Conservation (phyloP, 352 stramenopile genomes). For the Globisporangium polare region DNA sequence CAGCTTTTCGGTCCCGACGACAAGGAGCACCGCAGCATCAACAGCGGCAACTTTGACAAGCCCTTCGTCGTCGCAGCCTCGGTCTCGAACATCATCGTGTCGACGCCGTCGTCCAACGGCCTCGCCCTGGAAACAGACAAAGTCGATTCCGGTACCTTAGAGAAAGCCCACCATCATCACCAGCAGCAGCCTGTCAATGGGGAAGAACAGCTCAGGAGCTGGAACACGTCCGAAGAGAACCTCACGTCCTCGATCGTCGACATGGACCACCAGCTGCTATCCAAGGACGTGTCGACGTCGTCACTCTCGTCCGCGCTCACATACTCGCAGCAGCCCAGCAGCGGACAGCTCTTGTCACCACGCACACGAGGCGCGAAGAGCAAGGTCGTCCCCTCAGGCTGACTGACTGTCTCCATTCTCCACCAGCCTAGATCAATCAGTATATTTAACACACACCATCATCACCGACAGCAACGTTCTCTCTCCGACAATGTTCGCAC, state of each 20-base stretch:
- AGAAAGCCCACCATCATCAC: background rate
- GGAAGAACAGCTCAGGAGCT: constrained; percentile 13
- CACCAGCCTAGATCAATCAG: constrained; percentile 3
- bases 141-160: background rate
- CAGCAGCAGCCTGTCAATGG: background rate
- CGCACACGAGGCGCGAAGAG: constrained; percentile 20
- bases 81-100: constrained; percentile 20
- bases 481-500: background rate
- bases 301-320: constrained; percentile 15
- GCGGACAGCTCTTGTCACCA: constrained; percentile 14
- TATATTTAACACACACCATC: constrained; percentile 2
- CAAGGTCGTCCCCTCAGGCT: constrained; percentile 44
- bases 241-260: constrained; percentile 14
- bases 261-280: constrained; percentile 14
- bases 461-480: background rate
- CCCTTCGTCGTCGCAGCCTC: constrained; percentile 14
- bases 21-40: constrained; percentile 3
- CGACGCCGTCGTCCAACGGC: constrained; percentile 10
- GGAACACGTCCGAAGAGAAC: constrained; percentile 15
- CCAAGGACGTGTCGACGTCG: constrained; percentile 20
- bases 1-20: constrained; percentile 12
- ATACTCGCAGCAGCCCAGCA: constrained; percentile 4
- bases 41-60: constrained; percentile 16
- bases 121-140: background rate
- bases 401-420: constrained; percentile 15